A percentile compares a stretch with the other conserved stretches of the same genome.
Evolutionary conservation across 805 yeast species (phyloP).

Genomic region (Hanseniaspora pseudoguilliermondii): DNA sequence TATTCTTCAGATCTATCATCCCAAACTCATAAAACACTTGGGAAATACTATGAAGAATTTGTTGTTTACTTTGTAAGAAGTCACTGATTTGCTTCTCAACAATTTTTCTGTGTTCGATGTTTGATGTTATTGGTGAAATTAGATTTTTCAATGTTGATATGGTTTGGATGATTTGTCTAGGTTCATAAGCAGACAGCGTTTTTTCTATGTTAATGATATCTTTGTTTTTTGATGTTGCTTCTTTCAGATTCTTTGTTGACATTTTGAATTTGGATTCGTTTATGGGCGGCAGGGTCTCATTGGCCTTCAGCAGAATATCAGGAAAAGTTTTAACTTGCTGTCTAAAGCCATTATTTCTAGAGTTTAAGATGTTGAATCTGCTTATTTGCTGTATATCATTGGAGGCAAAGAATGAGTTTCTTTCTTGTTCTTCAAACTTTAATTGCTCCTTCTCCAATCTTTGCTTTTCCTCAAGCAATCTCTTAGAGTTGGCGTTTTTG

Average conservation of each 20-base stretch:
- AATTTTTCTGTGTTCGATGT: conserved; percentile 8
- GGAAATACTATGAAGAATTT: conserved; percentile 53
- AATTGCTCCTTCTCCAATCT: conserved; percentile 8
- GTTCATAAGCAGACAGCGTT: conserved; percentile 35
- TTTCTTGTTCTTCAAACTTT: conserved; percentile 8
- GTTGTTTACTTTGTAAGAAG: conserved; percentile 41
- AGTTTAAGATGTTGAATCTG: conserved; percentile 5
- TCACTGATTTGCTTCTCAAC: conserved; percentile 36
- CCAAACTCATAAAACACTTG: conserved; percentile 72
- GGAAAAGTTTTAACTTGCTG: conserved; percentile 30
- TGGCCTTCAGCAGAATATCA: conserved; percentile 39
- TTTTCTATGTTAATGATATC: conserved; percentile 49
- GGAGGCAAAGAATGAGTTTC: conserved; percentile 9
- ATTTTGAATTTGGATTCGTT: conserved; percentile 34
- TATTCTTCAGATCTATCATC: conserved; percentile 29
- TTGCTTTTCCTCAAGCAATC: conserved; percentile 8
- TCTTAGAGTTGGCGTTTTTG: neutral
- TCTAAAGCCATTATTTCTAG: neutral
- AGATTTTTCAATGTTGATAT: conserved; percentile 52
- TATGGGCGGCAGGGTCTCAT: conserved; percentile 42
- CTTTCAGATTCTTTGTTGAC: neutral
- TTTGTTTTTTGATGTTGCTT: conserved; percentile 32
- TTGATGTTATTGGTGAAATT: conserved; percentile 19
- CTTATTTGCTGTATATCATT: conserved; percentile 11
- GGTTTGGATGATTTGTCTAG: conserved; percentile 56